These are phyloP conservation scores for Cadophora sp. DNA, from an alignment of 2,329 filamentous ascomycete genomes.

Conservation along the genomic window DNA sequence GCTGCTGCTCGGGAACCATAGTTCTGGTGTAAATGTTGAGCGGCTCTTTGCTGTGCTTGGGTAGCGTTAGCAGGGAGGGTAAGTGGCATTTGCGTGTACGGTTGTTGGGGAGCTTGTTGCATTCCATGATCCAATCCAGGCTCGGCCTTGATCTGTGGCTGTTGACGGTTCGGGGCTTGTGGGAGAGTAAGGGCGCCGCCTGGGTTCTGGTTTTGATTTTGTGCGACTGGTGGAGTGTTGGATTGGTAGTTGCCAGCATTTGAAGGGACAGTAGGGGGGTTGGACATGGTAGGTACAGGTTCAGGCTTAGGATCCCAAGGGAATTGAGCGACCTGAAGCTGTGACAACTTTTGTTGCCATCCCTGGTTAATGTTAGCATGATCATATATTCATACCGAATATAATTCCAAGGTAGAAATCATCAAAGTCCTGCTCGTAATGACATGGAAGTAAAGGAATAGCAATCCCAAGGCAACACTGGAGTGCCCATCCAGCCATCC, in stretches of 20 bases:
- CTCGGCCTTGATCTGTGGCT: constrained; percentile 51
- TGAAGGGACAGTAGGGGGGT: constrained; percentile 45
- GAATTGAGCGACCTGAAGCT: constrained; percentile 84
- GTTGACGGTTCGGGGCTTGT: constrained; percentile 36
- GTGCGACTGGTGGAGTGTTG: constrained; percentile 36
- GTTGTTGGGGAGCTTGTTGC: constrained; percentile 21
- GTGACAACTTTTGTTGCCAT: constrained; percentile 92
- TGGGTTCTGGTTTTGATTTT: constrained; percentile 28
- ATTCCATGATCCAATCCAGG: constrained; percentile 46
- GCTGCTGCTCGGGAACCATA: constrained; percentile 70
- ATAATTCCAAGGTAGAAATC: neutral
- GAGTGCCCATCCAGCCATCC: neutral
- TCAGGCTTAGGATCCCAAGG: constrained; percentile 93
- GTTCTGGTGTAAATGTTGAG: constrained; percentile 61
- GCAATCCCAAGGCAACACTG: neutral
- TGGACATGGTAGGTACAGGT: constrained; percentile 53
- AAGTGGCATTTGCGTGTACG: constrained; percentile 31
- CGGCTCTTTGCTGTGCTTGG: constrained; percentile 61
- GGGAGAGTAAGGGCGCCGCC: constrained; percentile 33
- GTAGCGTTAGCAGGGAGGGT: constrained; percentile 42
- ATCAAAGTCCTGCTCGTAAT: constrained; percentile 20
- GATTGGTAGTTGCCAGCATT: constrained; percentile 43
- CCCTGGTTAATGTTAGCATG: constrained; percentile 61
- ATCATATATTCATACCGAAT: constrained; percentile 10
- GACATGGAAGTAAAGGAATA: neutral